Base-by-base conservation (phyloP, 2,329 filamentous ascomycete genomes). In the Curvularia verruculosa region DNA sequence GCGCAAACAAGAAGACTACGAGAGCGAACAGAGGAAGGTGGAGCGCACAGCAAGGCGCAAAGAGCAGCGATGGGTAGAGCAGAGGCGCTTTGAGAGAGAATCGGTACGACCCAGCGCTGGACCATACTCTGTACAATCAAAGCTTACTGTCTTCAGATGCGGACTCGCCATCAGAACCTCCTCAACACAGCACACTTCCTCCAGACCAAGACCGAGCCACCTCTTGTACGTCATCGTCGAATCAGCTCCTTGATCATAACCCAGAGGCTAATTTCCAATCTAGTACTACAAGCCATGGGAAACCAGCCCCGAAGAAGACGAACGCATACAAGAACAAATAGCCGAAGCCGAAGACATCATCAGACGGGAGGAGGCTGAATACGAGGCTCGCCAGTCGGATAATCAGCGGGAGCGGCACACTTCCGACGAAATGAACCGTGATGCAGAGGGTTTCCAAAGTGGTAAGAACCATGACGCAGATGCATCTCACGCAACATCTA, bases 261-360 rank as follows among this genome's bases (percentile, higher is more conserved):
- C 19, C 21, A 34, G 52, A 26, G 23, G 75, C 67, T 63, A 49
- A 77, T 37, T 37, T 19, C 36, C 12, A 12, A 9, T 49, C 40
- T 63, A 96, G 92, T 94, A 89, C 75, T 97, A 95, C 76, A 87
- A 89, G 44, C 94, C 94, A 0, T 96, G 90, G 89, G 87, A 92
- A 66, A 81, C 90, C 54, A 86, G 85, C 29, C 75, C 80, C 5
- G 82, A 85, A 43, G 89, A 97, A 73, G 86, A 93, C 74, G 84
- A 86, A 5, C 81, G 77, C 10, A 90, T 97, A 71, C 83, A 87
- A 44, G 79, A 83, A 4, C 93, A 96, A 74, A 82, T 91, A 26
- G 81, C 83, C 45, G 85, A 89, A 50, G 85, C 84, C 15, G 84
- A 92, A 73, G 81, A 80, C 1, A 81, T 74, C 6, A 86, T 96